phyloP scores from a whole-genome alignment of 495 filamentous ascomycete genomes.

The Hapsidospora chrysogenum region DNA sequence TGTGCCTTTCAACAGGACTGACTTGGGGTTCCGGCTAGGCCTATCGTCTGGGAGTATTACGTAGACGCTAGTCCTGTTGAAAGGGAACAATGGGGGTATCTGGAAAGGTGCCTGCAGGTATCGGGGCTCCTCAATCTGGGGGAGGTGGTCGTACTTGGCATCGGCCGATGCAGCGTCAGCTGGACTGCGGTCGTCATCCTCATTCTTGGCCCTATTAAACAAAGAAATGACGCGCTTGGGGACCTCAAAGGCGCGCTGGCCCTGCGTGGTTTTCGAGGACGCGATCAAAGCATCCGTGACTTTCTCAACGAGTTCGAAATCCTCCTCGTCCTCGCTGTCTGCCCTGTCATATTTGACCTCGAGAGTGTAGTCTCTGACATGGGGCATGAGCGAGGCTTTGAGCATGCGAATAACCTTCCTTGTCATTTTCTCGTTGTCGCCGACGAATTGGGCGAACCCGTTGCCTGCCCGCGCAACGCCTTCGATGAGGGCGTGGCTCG shows the following conservation, averaged over 20 bases:
- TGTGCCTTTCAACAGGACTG: slow-evolving; percentile 38
- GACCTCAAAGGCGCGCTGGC: background rate
- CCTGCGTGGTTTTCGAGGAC: slow-evolving; percentile 2
- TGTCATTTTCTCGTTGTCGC: slow-evolving; percentile 38
- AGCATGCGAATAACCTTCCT: slow-evolving; percentile 54
- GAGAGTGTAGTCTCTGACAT: slow-evolving; percentile 40
- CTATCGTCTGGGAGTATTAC: slow-evolving; percentile 38
- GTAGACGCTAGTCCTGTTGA: slow-evolving; percentile 45
- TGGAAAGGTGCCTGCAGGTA: slow-evolving; percentile 43
- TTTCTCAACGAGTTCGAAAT: slow-evolving; percentile 40
- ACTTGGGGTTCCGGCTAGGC: slow-evolving; percentile 26
- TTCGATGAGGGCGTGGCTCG: slow-evolving; percentile 48
- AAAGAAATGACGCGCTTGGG: slow-evolving; percentile 35
- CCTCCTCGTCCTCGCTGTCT: slow-evolving; percentile 18
- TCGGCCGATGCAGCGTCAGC: slow-evolving; percentile 15
- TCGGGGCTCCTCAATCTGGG: slow-evolving; percentile 30
- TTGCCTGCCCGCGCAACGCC: slow-evolving; percentile 49
- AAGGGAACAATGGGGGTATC: slow-evolving; percentile 48
- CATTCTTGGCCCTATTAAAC: slow-evolving; percentile 33
- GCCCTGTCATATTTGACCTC: slow-evolving; percentile 39
- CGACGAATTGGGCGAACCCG: slow-evolving; percentile 48
- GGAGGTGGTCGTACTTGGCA: slow-evolving; percentile 30
- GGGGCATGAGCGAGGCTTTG: slow-evolving; percentile 46
- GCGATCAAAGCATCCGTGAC: slow-evolving; percentile 23
- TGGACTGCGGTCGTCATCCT: slow-evolving; percentile 17